Evolutionary conservation across 495 filamentous ascomycete genomes (phyloP).

Genomic region (Massariosphaeria phaeospora): DNA sequence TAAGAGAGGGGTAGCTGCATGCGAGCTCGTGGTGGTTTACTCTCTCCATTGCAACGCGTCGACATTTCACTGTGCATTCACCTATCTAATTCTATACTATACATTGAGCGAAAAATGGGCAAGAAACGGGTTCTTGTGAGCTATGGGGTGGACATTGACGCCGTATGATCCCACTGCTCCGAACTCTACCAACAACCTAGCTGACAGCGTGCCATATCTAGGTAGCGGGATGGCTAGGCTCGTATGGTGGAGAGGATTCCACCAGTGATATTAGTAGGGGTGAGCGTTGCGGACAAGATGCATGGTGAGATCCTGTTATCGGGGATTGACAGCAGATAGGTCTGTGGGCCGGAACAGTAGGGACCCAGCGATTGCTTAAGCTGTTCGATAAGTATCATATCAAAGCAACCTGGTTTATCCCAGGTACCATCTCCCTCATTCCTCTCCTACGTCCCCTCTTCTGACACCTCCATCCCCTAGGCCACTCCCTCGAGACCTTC

Average conservation of each 20-base stretch:
- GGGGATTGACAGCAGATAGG: conserved; percentile 47
- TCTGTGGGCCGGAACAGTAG: conserved; percentile 67
- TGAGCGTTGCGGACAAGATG: conserved; percentile 24
- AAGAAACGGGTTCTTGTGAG: conserved; percentile 57
- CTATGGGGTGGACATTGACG: conserved; percentile 61
- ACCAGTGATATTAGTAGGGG: conserved; percentile 63
- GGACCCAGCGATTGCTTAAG: conserved; percentile 65
- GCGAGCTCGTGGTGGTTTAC: too few species aligned
- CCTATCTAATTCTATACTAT: too few species aligned
- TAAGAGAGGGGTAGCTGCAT: too few species aligned
- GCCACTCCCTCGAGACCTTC: conserved; percentile 73
- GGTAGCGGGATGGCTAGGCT: conserved; percentile 59
- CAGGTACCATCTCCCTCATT: conserved; percentile 28
- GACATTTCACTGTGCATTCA: too few species aligned
- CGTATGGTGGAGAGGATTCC: conserved; percentile 67
- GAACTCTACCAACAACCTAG: too few species aligned
- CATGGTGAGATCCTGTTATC: neutral
- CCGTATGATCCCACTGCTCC: conserved; percentile 42
- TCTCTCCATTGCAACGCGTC: too few species aligned
- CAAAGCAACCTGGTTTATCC: conserved; percentile 81
- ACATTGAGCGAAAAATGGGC: conserved; percentile 54
- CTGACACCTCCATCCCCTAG: conserved; percentile 36
- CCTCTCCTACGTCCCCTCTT: neutral
- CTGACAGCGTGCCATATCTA: too few species aligned
- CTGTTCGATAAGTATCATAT: conserved; percentile 76